Conservation (phyloP, 2,329 filamentous ascomycete genomes). For the Stemphylium lycopersici region DNA sequence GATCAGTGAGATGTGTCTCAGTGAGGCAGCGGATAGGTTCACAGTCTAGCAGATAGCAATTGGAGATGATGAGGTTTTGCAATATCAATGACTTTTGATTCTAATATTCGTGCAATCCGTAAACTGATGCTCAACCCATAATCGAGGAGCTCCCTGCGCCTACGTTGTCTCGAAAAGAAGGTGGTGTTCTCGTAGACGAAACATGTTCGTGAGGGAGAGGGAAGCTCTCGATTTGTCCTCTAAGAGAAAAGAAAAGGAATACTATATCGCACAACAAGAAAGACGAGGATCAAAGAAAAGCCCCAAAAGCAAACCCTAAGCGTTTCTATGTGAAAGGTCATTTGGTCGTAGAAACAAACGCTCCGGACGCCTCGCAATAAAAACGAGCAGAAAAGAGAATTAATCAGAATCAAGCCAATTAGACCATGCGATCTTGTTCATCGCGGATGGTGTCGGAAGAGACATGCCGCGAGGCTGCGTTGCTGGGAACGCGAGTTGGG, state of each 20-base stretch:
- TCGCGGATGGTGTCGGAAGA: conserved; percentile 23
- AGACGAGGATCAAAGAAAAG: background rate
- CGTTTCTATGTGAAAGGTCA: background rate
- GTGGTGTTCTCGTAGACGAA: conserved; percentile 9
- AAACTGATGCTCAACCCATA: conserved; percentile 40
- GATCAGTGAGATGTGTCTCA: background rate
- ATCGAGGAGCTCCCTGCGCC: conserved; percentile 40
- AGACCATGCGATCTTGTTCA: conserved; percentile 20
- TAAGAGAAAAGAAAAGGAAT: background rate
- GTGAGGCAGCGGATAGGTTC: background rate
- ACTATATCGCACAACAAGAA: background rate
- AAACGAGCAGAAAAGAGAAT: background rate
- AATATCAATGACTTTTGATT: background rate
- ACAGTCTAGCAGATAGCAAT: background rate
- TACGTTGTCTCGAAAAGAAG: conserved; percentile 22
- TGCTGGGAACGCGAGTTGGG: conserved; percentile 30
- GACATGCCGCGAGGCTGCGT: conserved; percentile 13
- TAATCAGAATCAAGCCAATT: background rate
- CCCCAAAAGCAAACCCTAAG: background rate
- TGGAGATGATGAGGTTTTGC: background rate
- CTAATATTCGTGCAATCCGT: conserved; percentile 17
- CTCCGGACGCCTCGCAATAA: background rate
- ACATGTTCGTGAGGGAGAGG: conserved; percentile 7
- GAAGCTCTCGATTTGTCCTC: conserved; percentile 1
- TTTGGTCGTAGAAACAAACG: conserved; percentile 1